These are phyloP conservation scores for Candida insectalens DNA, from an alignment of 805 yeast species.

Conservation along the genomic window DNA sequence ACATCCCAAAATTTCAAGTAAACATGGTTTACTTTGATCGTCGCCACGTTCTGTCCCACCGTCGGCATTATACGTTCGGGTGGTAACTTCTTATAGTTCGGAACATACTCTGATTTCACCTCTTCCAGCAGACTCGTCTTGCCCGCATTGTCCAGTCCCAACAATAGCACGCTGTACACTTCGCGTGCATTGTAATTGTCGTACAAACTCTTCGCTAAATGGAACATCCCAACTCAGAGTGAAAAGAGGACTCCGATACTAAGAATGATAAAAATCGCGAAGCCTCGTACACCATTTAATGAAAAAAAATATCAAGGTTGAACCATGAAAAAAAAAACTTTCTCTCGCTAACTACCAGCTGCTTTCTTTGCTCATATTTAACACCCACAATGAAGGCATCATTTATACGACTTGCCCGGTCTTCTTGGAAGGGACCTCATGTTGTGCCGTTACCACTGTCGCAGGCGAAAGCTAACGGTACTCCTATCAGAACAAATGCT, in stretches of 20 bases:
- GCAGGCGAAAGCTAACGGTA: slow-evolving; percentile 68
- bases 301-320: no score
- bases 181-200: slow-evolving; percentile 48
- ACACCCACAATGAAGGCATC: slow-evolving; percentile 28
- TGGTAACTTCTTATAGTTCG: slow-evolving; percentile 34
- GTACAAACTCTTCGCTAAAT: slow-evolving; percentile 53
- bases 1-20: slow-evolving; percentile 87
- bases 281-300: no score
- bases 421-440: slow-evolving; percentile 75
- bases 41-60: slow-evolving; percentile 81
- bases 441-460: slow-evolving; percentile 92
- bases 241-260: no score
- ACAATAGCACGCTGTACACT: slow-evolving; percentile 67
- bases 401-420: slow-evolving; percentile 33
- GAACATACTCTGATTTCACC: slow-evolving; percentile 43
- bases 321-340: no score
- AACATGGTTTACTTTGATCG: slow-evolving; percentile 27
- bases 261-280: no score
- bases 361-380: no score
- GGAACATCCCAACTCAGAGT: slow-evolving; percentile 41
- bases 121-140: slow-evolving; percentile 76
- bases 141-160: slow-evolving; percentile 95
- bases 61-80: slow-evolving; percentile 76
- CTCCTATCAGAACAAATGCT: slow-evolving; percentile 93
- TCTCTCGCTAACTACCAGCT: no score